Evolutionary conservation across 768 basidiomycete species (phyloP), one percentile per base, ranked within the genome.

Genomic region (Lentinula sp.): DNA sequence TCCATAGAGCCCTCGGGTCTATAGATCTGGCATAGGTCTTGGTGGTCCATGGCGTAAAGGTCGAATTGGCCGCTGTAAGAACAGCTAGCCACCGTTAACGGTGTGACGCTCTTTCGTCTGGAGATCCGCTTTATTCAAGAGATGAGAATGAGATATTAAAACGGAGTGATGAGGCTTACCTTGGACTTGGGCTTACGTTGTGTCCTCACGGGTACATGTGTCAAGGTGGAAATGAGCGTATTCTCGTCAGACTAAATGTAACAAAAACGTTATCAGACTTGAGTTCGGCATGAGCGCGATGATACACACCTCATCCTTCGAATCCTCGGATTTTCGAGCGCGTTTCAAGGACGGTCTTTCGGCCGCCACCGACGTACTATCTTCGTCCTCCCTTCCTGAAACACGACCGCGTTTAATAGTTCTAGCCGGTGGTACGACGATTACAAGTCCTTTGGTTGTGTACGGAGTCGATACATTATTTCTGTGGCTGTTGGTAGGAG

Each of bases 11-110:
- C 20, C 28, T 41, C 18, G 12, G 55, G 55, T 6, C 55, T 23
- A n/a, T 56, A 56, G 37, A 56, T 56, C 20, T 45, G 18, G 55
- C 55, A 56, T 13, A 56, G 12, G 55, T 56, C 55, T 32, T 56
- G 55, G 6, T 56, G 55, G n/a, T 56, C 55, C 55, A 56, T 56
- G 18, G 55, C 55, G 55, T 56, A 56, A 10, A 56, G 13, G 10
- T 56, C 18, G 41, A 56, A 56, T 7, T 7, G 12, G 41, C 55
- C 55, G 23, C 3, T 42, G 23, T 56, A 56, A 12, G 55, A 56
- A 16, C 39, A 56, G 12, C 6, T 15, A 28, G 28, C 28, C 28
- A 2, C 28, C 28, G 28, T 28, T 28, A 28, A 28, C 23, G 39
- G 37, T 23, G 33, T 36, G 35, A 36, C 6, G 53, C 5, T 54